Conservation (phyloP, 345 rosid species). For the Dipteronia sinensis region DNA sequence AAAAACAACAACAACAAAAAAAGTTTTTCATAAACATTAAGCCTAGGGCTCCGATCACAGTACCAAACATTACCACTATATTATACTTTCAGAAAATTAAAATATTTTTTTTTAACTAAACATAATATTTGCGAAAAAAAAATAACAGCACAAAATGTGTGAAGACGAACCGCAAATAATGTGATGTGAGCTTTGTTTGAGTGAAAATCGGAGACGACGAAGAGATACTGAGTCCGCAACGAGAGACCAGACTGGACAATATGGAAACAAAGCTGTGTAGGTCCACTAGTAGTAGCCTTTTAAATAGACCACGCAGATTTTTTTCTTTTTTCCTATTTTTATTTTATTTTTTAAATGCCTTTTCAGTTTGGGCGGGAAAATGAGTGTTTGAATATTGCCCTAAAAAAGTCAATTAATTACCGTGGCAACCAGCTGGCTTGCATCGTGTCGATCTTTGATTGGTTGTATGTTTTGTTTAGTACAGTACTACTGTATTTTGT, state of each 20-base stretch:
- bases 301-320: not conserved
- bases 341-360: not conserved
- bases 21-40: not conserved
- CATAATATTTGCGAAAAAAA: not conserved
- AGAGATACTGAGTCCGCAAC: not conserved
- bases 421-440: not conserved
- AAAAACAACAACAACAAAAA: not conserved
- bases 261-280: not conserved
- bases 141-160: not conserved
- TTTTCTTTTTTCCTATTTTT: not conserved
- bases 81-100: not conserved
- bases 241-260: not conserved
- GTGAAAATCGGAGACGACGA: not conserved
- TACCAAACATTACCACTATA: not conserved
- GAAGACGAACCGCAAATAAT: not conserved
- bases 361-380: slow-evolving; percentile 32
- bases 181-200: not conserved
- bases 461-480: not conserved
- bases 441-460: not conserved
- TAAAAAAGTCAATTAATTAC: slow-evolving; percentile 7
- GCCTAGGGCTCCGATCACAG: slow-evolving; percentile 11
- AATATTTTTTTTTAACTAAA: too few relatives aligned
- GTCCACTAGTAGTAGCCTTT: not conserved
- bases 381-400: slow-evolving; percentile 5
- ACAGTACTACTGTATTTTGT: not conserved